Conservation (phyloP, 306 rosid species). For the Medicago ruthenica region DNA sequence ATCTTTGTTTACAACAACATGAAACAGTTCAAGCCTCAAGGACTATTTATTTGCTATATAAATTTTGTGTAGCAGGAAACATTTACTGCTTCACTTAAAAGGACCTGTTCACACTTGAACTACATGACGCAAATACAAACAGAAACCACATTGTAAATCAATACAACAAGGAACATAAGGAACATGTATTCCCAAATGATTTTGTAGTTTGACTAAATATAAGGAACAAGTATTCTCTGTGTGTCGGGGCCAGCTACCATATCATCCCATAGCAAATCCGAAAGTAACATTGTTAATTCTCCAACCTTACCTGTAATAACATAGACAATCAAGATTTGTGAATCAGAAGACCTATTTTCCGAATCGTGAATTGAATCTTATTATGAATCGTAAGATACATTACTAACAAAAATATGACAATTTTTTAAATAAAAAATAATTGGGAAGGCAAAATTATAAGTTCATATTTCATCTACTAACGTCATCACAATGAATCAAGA, state of each 20-base stretch:
- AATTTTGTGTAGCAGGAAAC: conserved; percentile 34
- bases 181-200: conserved; percentile 50
- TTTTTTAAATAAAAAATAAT: too few relatives aligned
- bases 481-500: background rate
- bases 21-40: conserved; percentile 30
- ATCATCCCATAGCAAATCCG: conserved; percentile 81
- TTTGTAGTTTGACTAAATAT: conserved; percentile 38
- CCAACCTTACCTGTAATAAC: conserved; percentile 73
- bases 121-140: conserved; percentile 29
- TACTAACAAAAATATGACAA: background rate
- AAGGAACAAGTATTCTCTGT: conserved; percentile 66
- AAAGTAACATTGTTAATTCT: conserved; percentile 76
- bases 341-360: background rate
- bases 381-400: background rate
- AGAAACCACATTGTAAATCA: conserved; percentile 19
- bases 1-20: conserved; percentile 38
- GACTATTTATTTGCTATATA: conserved; percentile 30
- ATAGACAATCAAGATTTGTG: background rate
- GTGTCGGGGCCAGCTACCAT: conserved; percentile 76
- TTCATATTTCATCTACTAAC: background rate
- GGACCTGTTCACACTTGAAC: conserved; percentile 32
- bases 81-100: conserved; percentile 27
- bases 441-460: background rate
- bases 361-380: background rate
- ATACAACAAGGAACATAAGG: conserved; percentile 46